Evolutionary conservation across 805 yeast species (phyloP).

Genomic region (Wickerhamomyces hampshirensis): DNA sequence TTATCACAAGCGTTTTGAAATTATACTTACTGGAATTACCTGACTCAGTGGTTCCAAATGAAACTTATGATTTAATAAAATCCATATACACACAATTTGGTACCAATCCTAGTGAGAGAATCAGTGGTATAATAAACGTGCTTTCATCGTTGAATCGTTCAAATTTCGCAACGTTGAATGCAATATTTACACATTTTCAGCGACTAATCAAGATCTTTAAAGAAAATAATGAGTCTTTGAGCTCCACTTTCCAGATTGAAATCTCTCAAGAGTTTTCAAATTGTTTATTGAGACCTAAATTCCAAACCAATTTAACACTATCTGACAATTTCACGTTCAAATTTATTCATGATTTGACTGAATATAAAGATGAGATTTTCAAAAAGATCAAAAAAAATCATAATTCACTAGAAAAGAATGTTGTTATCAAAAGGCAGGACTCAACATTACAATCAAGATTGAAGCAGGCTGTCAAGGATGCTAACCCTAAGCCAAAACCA

Average conservation of each 20-base stretch:
- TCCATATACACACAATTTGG: constrained; percentile 56
- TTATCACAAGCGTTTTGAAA: constrained; percentile 64
- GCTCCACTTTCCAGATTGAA: constrained; percentile 34
- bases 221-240: constrained; percentile 36
- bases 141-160: constrained; percentile 63
- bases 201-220: constrained; percentile 53
- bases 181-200: constrained; percentile 69
- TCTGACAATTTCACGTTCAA: constrained; percentile 55
- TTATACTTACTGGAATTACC: constrained; percentile 77
- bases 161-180: constrained; percentile 75
- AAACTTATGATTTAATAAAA: constrained; percentile 61
- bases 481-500: constrained; percentile 9
- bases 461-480: constrained; percentile 23
- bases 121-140: constrained; percentile 61
- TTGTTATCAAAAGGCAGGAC: constrained; percentile 14
- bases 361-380: constrained; percentile 57
- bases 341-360: constrained; percentile 58
- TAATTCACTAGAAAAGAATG: constrained; percentile 3
- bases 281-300: constrained; percentile 52
- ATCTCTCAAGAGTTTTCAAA: constrained; percentile 65
- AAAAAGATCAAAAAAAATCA: constrained; percentile 45
- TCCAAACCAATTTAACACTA: constrained; percentile 40
- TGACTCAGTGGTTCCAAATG: constrained; percentile 63
- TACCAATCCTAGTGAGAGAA: constrained; percentile 33
- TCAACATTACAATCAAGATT: constrained; percentile 21